Evolutionary conservation across 352 stramenopile genomes (phyloP).

Genomic region (Phytopythium ostracodes): DNA sequence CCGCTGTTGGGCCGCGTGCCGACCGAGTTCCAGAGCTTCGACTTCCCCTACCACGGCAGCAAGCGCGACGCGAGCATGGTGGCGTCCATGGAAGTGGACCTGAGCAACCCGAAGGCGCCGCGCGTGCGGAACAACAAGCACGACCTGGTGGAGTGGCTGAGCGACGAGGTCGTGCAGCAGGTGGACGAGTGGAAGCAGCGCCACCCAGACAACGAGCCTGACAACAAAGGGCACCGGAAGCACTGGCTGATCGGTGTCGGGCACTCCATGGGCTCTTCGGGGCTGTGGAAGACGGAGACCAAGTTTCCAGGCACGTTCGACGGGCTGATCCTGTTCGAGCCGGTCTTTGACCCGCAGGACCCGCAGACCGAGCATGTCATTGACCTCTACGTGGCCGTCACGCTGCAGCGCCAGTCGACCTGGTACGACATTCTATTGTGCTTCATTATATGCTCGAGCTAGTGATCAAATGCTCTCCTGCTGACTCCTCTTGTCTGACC

Average conservation of each 20-base stretch:
- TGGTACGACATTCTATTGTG: slow-evolving; percentile 15
- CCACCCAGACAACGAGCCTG: slow-evolving; percentile 13
- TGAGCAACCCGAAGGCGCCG: slow-evolving; percentile 10
- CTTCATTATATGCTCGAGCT: slow-evolving; percentile 6
- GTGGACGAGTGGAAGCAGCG: slow-evolving; percentile 1
- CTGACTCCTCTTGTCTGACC: neutral
- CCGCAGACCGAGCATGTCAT: slow-evolving; percentile 25
- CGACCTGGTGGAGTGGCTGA: slow-evolving; percentile 22
- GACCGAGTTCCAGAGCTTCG: slow-evolving; percentile 23
- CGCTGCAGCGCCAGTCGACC: slow-evolving; percentile 21
- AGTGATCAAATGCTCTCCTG: slow-evolving; percentile 12
- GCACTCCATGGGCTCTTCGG: slow-evolving; percentile 28
- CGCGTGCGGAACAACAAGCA: slow-evolving; percentile 27
- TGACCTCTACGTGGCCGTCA: slow-evolving; percentile 33
- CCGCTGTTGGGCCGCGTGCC: slow-evolving; percentile 17
- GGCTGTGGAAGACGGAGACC: slow-evolving; percentile 35
- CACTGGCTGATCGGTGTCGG: slow-evolving; percentile 23
- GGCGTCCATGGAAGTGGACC: slow-evolving; percentile 20
- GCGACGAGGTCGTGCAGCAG: slow-evolving; percentile 12
- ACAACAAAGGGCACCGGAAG: neutral
- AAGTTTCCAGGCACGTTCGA: slow-evolving; percentile 33
- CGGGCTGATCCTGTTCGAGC: slow-evolving; percentile 38
- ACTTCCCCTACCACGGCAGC: slow-evolving; percentile 37
- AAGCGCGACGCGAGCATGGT: slow-evolving; percentile 24
- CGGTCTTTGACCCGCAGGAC: slow-evolving; percentile 27